These are phyloP conservation scores for Leucocoprinus sp. DNA, from an alignment of 768 basidiomycete species.

Conservation along the genomic window DNA sequence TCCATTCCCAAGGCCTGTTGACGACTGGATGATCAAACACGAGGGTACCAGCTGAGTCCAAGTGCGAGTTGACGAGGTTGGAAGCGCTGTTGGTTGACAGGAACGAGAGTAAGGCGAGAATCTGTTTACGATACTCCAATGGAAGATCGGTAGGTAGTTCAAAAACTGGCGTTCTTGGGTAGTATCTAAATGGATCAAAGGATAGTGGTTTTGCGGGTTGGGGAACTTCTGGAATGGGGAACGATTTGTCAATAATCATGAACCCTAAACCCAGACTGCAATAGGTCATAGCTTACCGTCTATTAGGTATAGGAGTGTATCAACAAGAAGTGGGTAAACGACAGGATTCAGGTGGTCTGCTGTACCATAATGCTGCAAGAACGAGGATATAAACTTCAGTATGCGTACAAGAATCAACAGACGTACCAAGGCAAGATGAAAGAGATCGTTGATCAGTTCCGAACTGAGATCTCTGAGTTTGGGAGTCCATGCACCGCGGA, in stretches of 20 bases:
- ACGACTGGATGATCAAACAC: conserved; percentile 45
- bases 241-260: background rate
- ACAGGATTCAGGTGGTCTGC: conserved; percentile 47
- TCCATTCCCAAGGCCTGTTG: conserved; percentile 85
- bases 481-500: conserved; percentile 46
- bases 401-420: background rate
- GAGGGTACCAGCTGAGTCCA: conserved; percentile 44
- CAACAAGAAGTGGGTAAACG: conserved; percentile 58
- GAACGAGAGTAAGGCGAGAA: conserved; percentile 51
- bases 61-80: conserved; percentile 51
- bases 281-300: conserved; percentile 47
- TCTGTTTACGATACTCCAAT: conserved; percentile 44
- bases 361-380: conserved; percentile 42
- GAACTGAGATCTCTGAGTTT: conserved; percentile 39
- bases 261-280: background rate
- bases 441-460: conserved; percentile 34
- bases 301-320: conserved; percentile 65
- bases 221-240: conserved; percentile 46
- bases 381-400: background rate
- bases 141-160: conserved; percentile 53
- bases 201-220: conserved; percentile 43
- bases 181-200: conserved; percentile 58
- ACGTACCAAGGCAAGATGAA: conserved; percentile 47
- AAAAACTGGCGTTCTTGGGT: conserved; percentile 42
- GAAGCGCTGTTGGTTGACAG: conserved; percentile 38